These are phyloP conservation scores for Stromatinia cepivora DNA, from an alignment of 2,329 filamentous ascomycete genomes.

Conservation along the genomic window DNA sequence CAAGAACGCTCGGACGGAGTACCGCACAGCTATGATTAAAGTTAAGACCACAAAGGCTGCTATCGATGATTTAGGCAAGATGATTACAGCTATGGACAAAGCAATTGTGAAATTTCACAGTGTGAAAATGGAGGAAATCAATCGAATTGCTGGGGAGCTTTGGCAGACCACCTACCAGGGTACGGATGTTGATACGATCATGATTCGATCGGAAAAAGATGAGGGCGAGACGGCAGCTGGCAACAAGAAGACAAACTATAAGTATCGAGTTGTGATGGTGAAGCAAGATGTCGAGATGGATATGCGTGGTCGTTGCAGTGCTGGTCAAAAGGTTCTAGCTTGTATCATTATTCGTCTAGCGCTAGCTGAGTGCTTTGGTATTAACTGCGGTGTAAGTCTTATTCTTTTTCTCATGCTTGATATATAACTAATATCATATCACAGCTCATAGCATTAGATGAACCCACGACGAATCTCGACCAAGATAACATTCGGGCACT, in stretches of 20 bases:
- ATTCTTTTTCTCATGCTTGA: not conserved
- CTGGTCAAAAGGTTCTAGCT: slow-evolving; percentile 93
- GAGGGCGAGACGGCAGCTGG: slow-evolving; percentile 53
- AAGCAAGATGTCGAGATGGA: slow-evolving; percentile 98
- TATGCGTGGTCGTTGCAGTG: slow-evolving; percentile 96
- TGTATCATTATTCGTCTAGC: slow-evolving; percentile 97
- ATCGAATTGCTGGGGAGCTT: slow-evolving; percentile 90
- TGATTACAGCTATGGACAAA: slow-evolving; percentile 81
- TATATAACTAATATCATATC: slow-evolving; percentile 8
- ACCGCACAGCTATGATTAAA: slow-evolving; percentile 84
- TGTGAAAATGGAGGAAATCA: slow-evolving; percentile 98
- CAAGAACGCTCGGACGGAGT: slow-evolving; percentile 75
- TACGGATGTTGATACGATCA: slow-evolving; percentile 94
- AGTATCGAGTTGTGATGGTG: slow-evolving; percentile 97
- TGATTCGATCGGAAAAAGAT: slow-evolving; percentile 91
- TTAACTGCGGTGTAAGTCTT: slow-evolving; percentile 73
- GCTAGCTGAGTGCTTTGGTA: slow-evolving; percentile 92
- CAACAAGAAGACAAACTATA: slow-evolving; percentile 72
- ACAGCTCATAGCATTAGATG: slow-evolving; percentile 85
- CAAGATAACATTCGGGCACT: slow-evolving; percentile 90
- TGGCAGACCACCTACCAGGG: slow-evolving; percentile 97
- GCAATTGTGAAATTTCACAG: slow-evolving; percentile 97
- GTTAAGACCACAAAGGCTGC: slow-evolving; percentile 91
- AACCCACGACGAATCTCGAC: slow-evolving; percentile 96
- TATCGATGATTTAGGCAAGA: slow-evolving; percentile 84